Evolutionary conservation across 805 yeast genomes (phyloP), one percentile per base, ranked within the genome.

Genomic region (Yarrowia phangngaensis): DNA sequence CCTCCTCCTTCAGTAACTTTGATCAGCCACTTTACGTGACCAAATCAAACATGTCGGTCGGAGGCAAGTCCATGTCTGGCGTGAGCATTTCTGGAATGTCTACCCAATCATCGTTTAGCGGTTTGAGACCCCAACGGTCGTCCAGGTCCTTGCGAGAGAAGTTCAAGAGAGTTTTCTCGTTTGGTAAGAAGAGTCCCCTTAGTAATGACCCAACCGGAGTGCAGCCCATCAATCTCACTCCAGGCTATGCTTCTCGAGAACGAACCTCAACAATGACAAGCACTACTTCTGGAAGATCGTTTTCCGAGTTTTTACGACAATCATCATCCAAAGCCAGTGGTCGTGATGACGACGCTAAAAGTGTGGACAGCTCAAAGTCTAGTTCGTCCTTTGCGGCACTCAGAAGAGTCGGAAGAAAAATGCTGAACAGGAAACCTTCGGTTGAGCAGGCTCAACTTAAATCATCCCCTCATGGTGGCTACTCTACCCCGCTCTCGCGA

Each of bases 281-380:
- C 11, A 38, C 45, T 3, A 38, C 45, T 7, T 38, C 45, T 6
- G 45, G 45, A 2, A 27, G 45, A 1, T 38, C 45, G 14, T 38
- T 38, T 8, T 38, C 45, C 2, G 45, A 38, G 32, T 38, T 38
- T 20, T 19, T 38, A 24, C 45, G 45, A 6, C 45, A 32, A 12
- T 38, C 45, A 11, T n/a, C 45, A n/a, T n/a, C n/a, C n/a, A 9
- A 38, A 38, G 45, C 24, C 45, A 13, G 32, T n/a, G n/a, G n/a
- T n/a, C n/a, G n/a, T n/a, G n/a, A n/a, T 15, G 48, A 29, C 29
- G 48, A 41, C 13, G 22, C 20, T 9, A 14, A 29, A 9, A 29
- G 35, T 12, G 17, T 27, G 14, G 26, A 8, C 8, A 22, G 36
- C 27, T 15, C 20, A 26, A 23, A 30, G 20, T 20, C 43, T 11